Conservation (phyloP, 2,329 filamentous ascomycete species). For the Fusarium kyushuense region DNA sequence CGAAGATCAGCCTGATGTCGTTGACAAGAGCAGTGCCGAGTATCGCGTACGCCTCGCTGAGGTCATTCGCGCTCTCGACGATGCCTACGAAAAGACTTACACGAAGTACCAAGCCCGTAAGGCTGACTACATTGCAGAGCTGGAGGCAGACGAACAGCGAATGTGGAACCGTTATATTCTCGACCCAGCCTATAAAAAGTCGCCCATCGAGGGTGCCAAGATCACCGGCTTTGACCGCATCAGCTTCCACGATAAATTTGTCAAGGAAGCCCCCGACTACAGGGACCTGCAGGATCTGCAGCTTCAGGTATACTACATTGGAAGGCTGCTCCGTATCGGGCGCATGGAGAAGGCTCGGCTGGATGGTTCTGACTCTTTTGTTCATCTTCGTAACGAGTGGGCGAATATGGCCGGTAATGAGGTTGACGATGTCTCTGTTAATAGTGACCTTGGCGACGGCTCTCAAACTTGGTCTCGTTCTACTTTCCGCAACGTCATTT, state of each 20-base stretch:
- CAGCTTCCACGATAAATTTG: not conserved
- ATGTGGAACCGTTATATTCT: constrained; percentile 31
- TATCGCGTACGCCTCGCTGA: constrained; percentile 16
- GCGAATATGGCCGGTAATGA: not conserved
- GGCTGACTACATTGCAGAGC: not conserved
- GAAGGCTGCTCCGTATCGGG: constrained; percentile 9
- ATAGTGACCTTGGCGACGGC: not conserved
- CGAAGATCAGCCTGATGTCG: not conserved
- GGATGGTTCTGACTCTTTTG: constrained; percentile 14
- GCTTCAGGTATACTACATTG: not conserved
- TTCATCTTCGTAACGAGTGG: constrained; percentile 20
- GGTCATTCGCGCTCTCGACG: constrained; percentile 19
- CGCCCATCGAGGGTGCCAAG: not conserved
- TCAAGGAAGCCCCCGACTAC: no score
- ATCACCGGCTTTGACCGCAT: not conserved
- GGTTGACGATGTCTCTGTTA: not conserved
- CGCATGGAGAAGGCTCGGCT: constrained; percentile 26
- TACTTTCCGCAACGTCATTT: not conserved
- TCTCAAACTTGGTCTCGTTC: not conserved
- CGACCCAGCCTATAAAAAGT: constrained; percentile 2
- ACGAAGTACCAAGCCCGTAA: constrained; percentile 7
- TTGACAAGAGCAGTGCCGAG: constrained; percentile 27
- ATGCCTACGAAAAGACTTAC: not conserved
- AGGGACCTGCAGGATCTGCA: not conserved
- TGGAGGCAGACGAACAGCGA: constrained; percentile 8